Percentiles rank a stretch among this genome's conserved stretches.
Evolutionary conservation across 129 eudicot species (phyloP).

Genomic region (Logfia minima): DNA sequence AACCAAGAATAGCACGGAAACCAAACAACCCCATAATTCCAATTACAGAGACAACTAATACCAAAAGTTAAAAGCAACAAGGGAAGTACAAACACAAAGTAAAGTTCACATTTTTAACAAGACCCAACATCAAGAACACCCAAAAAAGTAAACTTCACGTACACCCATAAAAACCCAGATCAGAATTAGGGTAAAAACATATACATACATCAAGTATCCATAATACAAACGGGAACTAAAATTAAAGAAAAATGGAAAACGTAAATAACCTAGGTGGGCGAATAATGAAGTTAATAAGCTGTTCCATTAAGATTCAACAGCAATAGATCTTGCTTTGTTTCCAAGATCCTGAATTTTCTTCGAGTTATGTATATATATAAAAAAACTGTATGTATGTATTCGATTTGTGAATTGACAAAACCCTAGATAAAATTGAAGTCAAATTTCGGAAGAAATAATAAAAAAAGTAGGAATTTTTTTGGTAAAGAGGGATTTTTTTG

Average conservation of each 20-base stretch:
- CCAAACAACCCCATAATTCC: not conserved
- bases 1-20: not conserved
- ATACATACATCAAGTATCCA: not conserved
- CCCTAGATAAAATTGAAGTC: conserved; percentile 19
- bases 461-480: conserved; percentile 6
- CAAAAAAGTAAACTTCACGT: not conserved
- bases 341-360: conserved; percentile 12
- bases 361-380: conserved; percentile 11
- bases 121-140: not conserved
- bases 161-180: not conserved
- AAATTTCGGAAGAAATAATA: not conserved
- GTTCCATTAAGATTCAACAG: conserved; percentile 65
- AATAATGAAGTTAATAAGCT: conserved; percentile 87
- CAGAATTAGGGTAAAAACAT: not conserved
- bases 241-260: not conserved
- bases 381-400: not conserved
- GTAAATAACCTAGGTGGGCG: conserved; percentile 80
- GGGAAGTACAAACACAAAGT: not conserved
- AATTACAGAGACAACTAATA: not conserved
- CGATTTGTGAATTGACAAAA: not conserved
- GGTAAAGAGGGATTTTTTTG: conserved; percentile 3
- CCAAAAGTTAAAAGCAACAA: not conserved
- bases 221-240: not conserved
- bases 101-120: not conserved
- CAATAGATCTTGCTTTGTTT: conserved; percentile 38